phyloP scores from a whole-genome alignment of 352 stramenopile species.

The Thalassiosira livingstoniorum region DNA sequence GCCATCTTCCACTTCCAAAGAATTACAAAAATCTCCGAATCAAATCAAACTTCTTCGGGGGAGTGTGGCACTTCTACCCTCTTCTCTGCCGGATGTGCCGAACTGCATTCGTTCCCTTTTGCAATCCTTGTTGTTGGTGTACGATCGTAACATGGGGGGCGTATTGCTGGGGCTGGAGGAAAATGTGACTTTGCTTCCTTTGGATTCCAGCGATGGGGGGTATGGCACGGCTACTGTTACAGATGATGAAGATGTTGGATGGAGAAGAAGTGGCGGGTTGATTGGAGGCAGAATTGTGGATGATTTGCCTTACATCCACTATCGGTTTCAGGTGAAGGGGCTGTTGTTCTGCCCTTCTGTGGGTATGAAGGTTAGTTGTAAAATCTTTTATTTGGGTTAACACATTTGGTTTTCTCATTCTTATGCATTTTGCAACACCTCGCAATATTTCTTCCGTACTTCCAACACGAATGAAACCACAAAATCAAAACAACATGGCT shows the following conservation, averaged over 20 bases:
- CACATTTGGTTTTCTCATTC: background rate
- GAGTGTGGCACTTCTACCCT: constrained; percentile 56
- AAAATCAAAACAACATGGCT: too few relatives aligned
- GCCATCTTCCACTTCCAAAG: background rate
- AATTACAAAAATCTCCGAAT: constrained; percentile 36
- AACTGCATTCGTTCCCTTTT: constrained; percentile 44
- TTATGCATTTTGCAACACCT: background rate
- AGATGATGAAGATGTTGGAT: background rate
- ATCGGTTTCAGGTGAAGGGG: constrained; percentile 47
- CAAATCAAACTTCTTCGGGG: constrained; percentile 62
- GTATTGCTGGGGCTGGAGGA: constrained; percentile 62
- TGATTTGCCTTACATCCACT: constrained; percentile 64
- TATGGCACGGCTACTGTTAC: background rate
- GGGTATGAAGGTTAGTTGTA: constrained; percentile 50
- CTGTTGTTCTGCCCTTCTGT: constrained; percentile 55
- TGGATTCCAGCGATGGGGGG: constrained; percentile 17
- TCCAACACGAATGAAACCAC: too few relatives aligned
- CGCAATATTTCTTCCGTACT: background rate
- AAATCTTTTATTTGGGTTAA: background rate
- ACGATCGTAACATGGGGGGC: constrained; percentile 57
- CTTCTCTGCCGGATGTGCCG: constrained; percentile 43
- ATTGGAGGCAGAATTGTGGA: constrained; percentile 57
- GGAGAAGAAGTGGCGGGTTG: background rate
- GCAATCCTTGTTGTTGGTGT: constrained; percentile 58
- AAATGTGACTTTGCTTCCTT: constrained; percentile 43